Evolutionary conservation across 768 basidiomycete species (phyloP), one percentile per base, ranked within the genome.

Genomic region (Russula sp.): DNA sequence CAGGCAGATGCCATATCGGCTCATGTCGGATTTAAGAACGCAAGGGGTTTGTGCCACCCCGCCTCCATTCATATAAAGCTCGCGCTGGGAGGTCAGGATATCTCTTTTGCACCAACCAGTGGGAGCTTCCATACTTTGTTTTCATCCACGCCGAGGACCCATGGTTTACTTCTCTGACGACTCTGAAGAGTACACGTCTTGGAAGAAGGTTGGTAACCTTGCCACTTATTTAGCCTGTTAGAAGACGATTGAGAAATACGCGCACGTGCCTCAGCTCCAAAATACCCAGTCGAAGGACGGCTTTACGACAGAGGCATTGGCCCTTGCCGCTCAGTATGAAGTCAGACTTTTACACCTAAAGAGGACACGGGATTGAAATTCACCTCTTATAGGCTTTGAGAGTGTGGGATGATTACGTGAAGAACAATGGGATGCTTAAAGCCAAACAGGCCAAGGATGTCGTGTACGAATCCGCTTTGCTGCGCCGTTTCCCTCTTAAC

Each of bases 151-250:
- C 55, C 55, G 40, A 34, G n/a, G 6, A 28, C 5, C 20, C 53
- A 65, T 65, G 64, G 53, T 22, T 60, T 65, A 61, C 44, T 65
- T 24, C 53, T 5, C 38, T 1, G 46, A 59, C 3, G 64, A 65
- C 51, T 65, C 64, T 14, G 59, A 61, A 46, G 59, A 65, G 48
- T 44, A n/a, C 54, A 40, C 6, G 22, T 56, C 54, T 22, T 65
- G 64, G 64, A 50, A 56, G 32, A 44, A 56, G 64, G 64, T 65
- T 28, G n/a, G 49, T 26, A 4, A 14, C 13, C 2, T 18, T 26
- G 2, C 28, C 38, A 10, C 9, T 11, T 42, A 26, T 49, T n/a
- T 24, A 10, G 9, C n/a, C 3, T 5, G 10, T 2, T 4, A 28
- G 53, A 34, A 11, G 34, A 62, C 14, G 24, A 14, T 34, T 53